Conservation (phyloP, 306 rosid genomes). For the Acacia confusa region DNA sequence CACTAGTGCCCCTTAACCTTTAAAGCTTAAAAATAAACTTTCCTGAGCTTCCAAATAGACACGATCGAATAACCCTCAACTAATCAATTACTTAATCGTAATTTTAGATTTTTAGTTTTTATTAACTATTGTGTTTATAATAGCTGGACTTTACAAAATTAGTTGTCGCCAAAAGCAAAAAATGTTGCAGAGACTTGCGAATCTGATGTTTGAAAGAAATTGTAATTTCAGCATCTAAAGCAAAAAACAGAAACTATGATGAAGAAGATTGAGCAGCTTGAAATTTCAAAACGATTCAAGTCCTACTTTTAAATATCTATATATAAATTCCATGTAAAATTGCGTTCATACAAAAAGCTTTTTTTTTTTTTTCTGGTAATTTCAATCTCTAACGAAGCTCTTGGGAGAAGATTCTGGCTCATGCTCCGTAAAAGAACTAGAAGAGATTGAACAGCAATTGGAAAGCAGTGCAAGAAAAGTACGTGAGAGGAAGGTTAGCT, state of each 20-base stretch:
- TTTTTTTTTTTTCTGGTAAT: too few species aligned
- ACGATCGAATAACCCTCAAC: too few species aligned
- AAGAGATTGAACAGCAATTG: conserved; percentile 67
- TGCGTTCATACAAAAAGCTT: not conserved
- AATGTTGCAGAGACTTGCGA: not conserved
- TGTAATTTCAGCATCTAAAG: conserved; percentile 59
- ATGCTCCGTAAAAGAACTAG: conserved; percentile 71
- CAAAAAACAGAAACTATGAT: conserved; percentile 64
- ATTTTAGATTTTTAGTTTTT: too few species aligned
- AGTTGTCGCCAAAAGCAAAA: not conserved
- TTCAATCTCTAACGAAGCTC: conserved; percentile 51
- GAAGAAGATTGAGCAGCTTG: conserved; percentile 77
- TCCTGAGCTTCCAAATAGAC: too few species aligned
- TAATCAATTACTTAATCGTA: too few species aligned
- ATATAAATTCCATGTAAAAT: not conserved
- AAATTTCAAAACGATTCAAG: conserved; percentile 72
- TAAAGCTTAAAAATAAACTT: too few species aligned
- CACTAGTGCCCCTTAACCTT: too few species aligned
- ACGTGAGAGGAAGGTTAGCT: conserved; percentile 72
- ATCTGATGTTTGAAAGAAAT: conserved; percentile 20
- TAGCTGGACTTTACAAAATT: not conserved
- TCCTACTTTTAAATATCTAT: conserved; percentile 10
- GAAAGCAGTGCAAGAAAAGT: conserved; percentile 64
- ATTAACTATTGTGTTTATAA: too few species aligned
- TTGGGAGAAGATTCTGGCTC: conserved; percentile 72